Conservation (phyloP, 2,329 filamentous ascomycete species). For the Arthrobotrys iridis region DNA sequence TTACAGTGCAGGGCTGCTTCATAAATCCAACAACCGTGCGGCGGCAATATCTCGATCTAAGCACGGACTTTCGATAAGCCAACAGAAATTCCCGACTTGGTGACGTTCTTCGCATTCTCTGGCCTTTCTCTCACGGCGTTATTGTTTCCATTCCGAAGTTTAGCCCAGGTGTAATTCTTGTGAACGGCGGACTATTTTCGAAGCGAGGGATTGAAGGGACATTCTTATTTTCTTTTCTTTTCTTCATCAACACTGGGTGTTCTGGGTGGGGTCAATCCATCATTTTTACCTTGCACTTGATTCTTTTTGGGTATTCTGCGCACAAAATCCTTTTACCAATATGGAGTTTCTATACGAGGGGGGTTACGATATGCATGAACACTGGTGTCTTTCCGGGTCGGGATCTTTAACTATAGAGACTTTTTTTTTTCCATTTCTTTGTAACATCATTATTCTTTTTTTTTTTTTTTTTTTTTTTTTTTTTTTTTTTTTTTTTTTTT, state of each 20-base stretch:
- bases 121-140: conserved; percentile 52
- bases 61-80: conserved; percentile 20
- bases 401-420: conserved; percentile 54
- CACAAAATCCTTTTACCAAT: conserved; percentile 52
- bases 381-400: conserved; percentile 53
- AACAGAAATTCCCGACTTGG: conserved; percentile 49
- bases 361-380: conserved; percentile 54
- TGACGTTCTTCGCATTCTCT: conserved; percentile 46
- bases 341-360: conserved; percentile 54
- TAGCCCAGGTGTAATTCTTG: conserved; percentile 50
- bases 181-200: conserved; percentile 29
- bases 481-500: conserved; percentile 33
- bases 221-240: conserved; percentile 33
- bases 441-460: conserved; percentile 32
- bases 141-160: conserved; percentile 52
- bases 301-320: conserved; percentile 44
- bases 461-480: not conserved
- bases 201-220: conserved; percentile 25
- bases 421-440: conserved; percentile 43
- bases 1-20: conserved; percentile 6
- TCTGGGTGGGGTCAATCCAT: conserved; percentile 48
- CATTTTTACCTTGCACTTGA: conserved; percentile 38
- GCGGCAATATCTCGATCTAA: conserved; percentile 41
- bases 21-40: conserved; percentile 19
- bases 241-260: conserved; percentile 54